These are phyloP conservation scores for Pichia sporocuriosa DNA, from an alignment of 805 yeast species.

Conservation along the genomic window DNA sequence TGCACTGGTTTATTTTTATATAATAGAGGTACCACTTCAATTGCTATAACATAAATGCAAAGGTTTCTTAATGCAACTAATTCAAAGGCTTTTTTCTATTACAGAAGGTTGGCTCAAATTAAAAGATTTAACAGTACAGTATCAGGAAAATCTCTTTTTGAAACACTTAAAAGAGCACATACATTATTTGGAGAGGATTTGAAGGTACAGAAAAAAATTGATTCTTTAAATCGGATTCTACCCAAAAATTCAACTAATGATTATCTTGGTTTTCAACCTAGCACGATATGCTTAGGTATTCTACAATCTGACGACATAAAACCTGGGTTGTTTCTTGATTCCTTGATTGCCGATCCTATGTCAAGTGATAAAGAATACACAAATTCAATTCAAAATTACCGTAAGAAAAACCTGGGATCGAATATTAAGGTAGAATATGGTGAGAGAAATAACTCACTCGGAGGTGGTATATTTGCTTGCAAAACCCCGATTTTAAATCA, in stretches of 20 bases:
- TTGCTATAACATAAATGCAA: no score
- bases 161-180: conserved; percentile 13
- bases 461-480: conserved; percentile 15
- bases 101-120: neutral
- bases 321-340: conserved; percentile 21
- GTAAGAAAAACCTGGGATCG: conserved; percentile 7
- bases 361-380: conserved; percentile 22
- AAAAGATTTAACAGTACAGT: no score
- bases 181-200: conserved; percentile 9
- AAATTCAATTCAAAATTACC: conserved; percentile 10
- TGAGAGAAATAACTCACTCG: conserved; percentile 7
- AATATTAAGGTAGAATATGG: conserved; percentile 16
- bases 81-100: neutral
- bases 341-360: conserved; percentile 27
- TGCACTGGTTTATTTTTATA: no score
- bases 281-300: conserved; percentile 24
- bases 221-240: conserved; percentile 13
- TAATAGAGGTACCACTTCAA: no score
- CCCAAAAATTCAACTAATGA: conserved; percentile 5
- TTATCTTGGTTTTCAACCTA: conserved; percentile 16
- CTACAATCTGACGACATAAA: conserved; percentile 19
- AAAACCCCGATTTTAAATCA: conserved; percentile 27
- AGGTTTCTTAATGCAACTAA: neutral
- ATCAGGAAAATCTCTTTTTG: no score
- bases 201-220: conserved; percentile 14